phyloP scores from a whole-genome alignment of 192 early-diverging fungal genomes.

The Mortierella alpina region DNA sequence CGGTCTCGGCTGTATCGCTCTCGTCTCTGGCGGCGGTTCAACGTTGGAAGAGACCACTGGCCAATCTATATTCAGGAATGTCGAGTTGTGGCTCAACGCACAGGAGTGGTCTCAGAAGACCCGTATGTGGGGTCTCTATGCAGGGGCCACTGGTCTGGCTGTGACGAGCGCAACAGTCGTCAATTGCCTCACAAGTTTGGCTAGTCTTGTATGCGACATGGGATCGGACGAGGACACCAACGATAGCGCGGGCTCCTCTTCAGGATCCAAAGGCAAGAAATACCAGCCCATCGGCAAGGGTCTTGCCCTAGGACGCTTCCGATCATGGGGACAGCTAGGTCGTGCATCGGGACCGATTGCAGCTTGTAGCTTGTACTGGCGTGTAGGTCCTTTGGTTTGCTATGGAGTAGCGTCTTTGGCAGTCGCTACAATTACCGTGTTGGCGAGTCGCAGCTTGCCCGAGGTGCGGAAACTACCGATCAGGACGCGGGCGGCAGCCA shows the following conservation, averaged over 20 bases:
- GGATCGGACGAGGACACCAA: constrained; percentile 33
- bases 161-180: constrained; percentile 96
- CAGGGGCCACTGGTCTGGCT: constrained; percentile 87
- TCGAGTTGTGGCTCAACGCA: constrained; percentile 26
- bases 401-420: constrained; percentile 69
- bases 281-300: constrained; percentile 65
- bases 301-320: constrained; percentile 83
- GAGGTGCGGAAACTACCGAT: constrained; percentile 48
- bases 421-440: constrained; percentile 55
- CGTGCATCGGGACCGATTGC: constrained; percentile 88
- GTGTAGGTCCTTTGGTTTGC: constrained; percentile 69
- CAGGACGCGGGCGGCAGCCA: constrained; percentile 17
- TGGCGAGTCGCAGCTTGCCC: constrained; percentile 37
- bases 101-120: constrained; percentile 46
- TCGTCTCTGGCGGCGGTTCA: constrained; percentile 44
- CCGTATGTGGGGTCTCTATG: constrained; percentile 60
- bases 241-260: background rate
- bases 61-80: background rate
- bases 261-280: background rate
- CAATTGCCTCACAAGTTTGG: constrained; percentile 86
- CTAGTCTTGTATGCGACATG: constrained; percentile 67
- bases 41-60: background rate
- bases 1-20: constrained; percentile 71
- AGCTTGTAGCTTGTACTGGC: constrained; percentile 90
- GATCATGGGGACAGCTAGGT: constrained; percentile 92